Percentiles rank a stretch among this genome's conserved stretches.
These are phyloP conservation scores for Salinomyces thailandicus DNA, from an alignment of 2,329 filamentous ascomycete genomes.

Conservation along the genomic window DNA sequence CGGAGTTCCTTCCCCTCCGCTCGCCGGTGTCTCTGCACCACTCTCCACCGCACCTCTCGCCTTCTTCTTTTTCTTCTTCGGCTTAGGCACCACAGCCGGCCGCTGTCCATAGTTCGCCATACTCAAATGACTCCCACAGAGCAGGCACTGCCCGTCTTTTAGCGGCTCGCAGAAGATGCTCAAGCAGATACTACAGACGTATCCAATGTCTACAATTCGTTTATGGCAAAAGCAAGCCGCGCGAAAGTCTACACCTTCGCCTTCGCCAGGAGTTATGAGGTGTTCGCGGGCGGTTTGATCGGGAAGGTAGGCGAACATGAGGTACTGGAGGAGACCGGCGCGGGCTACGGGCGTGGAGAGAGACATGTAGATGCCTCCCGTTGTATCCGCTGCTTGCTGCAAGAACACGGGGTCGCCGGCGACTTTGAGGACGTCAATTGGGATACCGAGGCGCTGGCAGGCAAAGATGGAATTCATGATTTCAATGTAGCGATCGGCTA, in stretches of 20 bases:
- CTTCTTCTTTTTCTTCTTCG: constrained; percentile 69
- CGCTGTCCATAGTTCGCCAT: constrained; percentile 65
- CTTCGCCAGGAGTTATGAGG: constrained; percentile 57
- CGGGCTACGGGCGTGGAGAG: constrained; percentile 26
- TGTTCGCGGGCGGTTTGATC: constrained; percentile 54
- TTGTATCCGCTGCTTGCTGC: constrained; percentile 76
- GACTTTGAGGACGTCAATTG: constrained; percentile 84
- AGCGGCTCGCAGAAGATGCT: constrained; percentile 76
- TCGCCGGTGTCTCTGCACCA: constrained; percentile 18
- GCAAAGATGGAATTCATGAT: constrained; percentile 99
- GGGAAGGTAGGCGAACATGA: constrained; percentile 88
- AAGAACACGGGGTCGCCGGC: constrained; percentile 81
- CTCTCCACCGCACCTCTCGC: constrained; percentile 38
- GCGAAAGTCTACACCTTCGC: constrained; percentile 84
- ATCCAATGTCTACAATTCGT: constrained; percentile 80
- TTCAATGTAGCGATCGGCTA: constrained; percentile 85
- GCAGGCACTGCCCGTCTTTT: constrained; percentile 60
- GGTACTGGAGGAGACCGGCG: constrained; percentile 69
- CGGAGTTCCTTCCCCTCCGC: constrained; percentile 19
- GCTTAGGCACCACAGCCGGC: constrained; percentile 61
- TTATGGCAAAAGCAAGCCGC: constrained; percentile 98
- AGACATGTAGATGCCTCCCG: constrained; percentile 57
- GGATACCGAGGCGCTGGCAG: constrained; percentile 74
- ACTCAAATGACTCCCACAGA: constrained; percentile 69
- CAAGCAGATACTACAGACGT: constrained; percentile 90